phyloP scores from a whole-genome alignment of 2,329 filamentous ascomycete genomes.

The Colletotrichum ledebouriae region DNA sequence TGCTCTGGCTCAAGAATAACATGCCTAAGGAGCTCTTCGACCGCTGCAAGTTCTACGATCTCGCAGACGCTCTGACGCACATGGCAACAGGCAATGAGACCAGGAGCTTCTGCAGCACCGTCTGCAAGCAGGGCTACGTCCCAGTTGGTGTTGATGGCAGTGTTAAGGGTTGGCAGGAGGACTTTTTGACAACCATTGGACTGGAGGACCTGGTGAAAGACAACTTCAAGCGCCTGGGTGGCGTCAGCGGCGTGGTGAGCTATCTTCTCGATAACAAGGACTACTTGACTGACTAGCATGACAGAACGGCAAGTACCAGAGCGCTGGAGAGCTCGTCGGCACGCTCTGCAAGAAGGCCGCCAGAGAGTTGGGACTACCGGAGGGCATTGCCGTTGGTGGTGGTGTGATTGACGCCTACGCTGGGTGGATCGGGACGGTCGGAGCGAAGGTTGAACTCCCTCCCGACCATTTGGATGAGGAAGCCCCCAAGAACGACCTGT shows the following conservation, averaged over 20 bases:
- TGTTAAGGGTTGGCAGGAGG: constrained; percentile 97
- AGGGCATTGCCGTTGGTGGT: constrained; percentile 92
- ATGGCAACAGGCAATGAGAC: constrained; percentile 93
- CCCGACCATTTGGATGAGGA: constrained; percentile 76
- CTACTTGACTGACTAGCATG: constrained; percentile 41
- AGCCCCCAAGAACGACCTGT: constrained; percentile 84
- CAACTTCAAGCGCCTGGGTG: constrained; percentile 93
- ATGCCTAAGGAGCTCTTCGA: constrained; percentile 94
- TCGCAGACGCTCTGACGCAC: constrained; percentile 93
- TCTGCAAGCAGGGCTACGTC: constrained; percentile 97
- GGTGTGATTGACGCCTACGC: constrained; percentile 99
- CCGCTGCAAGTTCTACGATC: constrained; percentile 96
- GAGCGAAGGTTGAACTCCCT: constrained; percentile 80
- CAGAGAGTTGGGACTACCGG: constrained; percentile 83
- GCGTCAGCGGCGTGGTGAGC: constrained; percentile 94
- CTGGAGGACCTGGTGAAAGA: constrained; percentile 87
- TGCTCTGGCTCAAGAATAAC: constrained; percentile 97
- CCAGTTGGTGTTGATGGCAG: constrained; percentile 97
- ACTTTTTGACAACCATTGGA: constrained; percentile 90
- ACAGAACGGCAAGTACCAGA: constrained; percentile 92
- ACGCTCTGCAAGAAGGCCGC: constrained; percentile 87
- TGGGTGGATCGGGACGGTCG: constrained; percentile 99
- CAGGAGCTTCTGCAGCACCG: constrained; percentile 93
- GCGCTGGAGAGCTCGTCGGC: constrained; percentile 92
- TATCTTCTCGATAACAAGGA: constrained; percentile 53